Evolutionary conservation across 768 basidiomycete genomes (phyloP).

Genomic region (Suillus tomentosus): DNA sequence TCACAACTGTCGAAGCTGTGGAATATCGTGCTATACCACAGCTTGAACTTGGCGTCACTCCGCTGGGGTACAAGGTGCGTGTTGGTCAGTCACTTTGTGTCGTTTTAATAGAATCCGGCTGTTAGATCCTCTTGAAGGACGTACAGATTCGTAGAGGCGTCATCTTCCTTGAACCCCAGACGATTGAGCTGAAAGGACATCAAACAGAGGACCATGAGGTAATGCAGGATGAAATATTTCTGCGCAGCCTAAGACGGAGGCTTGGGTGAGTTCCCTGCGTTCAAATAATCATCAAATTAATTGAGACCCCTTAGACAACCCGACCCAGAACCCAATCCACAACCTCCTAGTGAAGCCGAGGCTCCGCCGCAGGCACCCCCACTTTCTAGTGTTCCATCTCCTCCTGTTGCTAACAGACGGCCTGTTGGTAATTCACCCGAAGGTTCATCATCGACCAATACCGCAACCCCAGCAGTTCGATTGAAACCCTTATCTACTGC

Average conservation of each 20-base stretch:
- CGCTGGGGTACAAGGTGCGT: conserved; percentile 79
- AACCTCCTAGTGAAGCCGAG: not conserved
- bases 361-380: not conserved
- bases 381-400: not conserved
- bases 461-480: not conserved
- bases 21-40: conserved; percentile 72
- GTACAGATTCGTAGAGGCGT: conserved; percentile 69
- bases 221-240: conserved; percentile 59
- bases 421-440: not conserved
- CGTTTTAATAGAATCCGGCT: not conserved
- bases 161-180: conserved; percentile 75
- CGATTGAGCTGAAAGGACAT: conserved; percentile 60
- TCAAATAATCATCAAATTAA: not conserved
- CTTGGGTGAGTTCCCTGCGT: conserved; percentile 56
- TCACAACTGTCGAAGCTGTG: conserved; percentile 64
- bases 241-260: conserved; percentile 57
- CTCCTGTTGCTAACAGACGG: not conserved
- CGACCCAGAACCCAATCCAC: conserved; percentile 23
- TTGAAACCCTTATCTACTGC: not conserved
- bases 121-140: conserved; percentile 69
- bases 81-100: conserved; percentile 1
- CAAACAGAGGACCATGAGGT: conserved; percentile 65
- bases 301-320: conserved; percentile 23
- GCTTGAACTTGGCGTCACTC: conserved; percentile 72
- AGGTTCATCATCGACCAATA: not conserved